These are phyloP conservation scores for Candida smagusa DNA, from an alignment of 1,139 yeast genomes.

Conservation along the genomic window DNA sequence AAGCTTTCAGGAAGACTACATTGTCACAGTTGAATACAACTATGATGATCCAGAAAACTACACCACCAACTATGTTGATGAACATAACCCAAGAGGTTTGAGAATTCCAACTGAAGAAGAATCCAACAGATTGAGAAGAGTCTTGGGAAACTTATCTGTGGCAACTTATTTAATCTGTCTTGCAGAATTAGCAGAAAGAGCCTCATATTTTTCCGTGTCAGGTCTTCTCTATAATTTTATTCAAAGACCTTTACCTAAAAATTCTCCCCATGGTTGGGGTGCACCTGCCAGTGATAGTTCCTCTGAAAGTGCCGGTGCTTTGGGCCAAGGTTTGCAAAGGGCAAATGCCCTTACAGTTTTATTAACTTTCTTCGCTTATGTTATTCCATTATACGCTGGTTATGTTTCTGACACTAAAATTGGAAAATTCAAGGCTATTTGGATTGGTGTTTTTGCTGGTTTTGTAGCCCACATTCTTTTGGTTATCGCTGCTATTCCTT, in stretches of 20 bases:
- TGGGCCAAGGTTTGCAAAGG: conserved; percentile 17
- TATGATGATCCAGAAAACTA: conserved; percentile 18
- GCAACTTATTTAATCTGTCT: conserved; percentile 18
- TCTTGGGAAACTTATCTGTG: conserved; percentile 16
- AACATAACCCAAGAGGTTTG: conserved; percentile 19
- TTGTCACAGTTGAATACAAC: conserved; percentile 8
- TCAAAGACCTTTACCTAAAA: conserved; percentile 18
- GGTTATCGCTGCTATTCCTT: conserved; percentile 19
- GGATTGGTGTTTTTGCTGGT: conserved; percentile 23
- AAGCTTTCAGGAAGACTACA: no score
- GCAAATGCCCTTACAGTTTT: conserved; percentile 18
- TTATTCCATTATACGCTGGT: conserved; percentile 22
- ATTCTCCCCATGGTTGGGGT: conserved; percentile 16
- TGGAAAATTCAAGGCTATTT: conserved; percentile 20
- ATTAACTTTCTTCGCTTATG: conserved; percentile 20
- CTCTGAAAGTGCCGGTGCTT: conserved; percentile 18
- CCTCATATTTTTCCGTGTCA: conserved; percentile 19
- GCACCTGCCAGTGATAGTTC: conserved; percentile 11
- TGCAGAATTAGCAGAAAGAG: conserved; percentile 22
- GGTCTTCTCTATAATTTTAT: conserved; percentile 20
- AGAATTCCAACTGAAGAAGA: conserved; percentile 17
- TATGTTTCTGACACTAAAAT: conserved; percentile 19
- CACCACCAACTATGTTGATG: conserved; percentile 17
- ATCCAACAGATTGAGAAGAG: conserved; percentile 13
- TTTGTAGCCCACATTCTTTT: conserved; percentile 22